Evolutionary conservation across 768 basidiomycete genomes (phyloP).

Genomic region (Podaxis sp.): DNA sequence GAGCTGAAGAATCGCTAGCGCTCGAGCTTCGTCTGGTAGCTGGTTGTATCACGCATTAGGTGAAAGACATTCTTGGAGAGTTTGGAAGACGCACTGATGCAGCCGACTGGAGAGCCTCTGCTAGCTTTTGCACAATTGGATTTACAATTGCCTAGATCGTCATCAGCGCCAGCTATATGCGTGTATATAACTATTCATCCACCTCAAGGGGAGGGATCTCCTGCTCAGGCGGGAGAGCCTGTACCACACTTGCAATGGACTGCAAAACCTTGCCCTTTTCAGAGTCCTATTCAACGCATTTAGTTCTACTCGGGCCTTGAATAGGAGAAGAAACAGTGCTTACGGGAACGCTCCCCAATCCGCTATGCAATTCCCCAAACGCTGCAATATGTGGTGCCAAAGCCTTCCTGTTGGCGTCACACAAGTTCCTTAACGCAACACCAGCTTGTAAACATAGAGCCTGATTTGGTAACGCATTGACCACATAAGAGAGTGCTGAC

Average conservation of each 20-base stretch:
- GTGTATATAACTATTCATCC: slow-evolving; percentile 16
- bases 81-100: slow-evolving; percentile 40
- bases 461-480: slow-evolving; percentile 66
- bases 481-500: slow-evolving; percentile 67
- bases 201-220: slow-evolving; percentile 80
- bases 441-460: slow-evolving; percentile 71
- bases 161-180: neutral
- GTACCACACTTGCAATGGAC: slow-evolving; percentile 90
- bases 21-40: slow-evolving; percentile 74
- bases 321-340: slow-evolving; percentile 23
- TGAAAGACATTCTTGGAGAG: neutral
- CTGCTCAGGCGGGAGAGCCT: slow-evolving; percentile 79
- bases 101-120: slow-evolving; percentile 57
- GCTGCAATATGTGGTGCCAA: slow-evolving; percentile 82
- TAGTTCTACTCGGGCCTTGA: neutral
- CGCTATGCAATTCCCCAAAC: slow-evolving; percentile 82
- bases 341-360: slow-evolving; percentile 73
- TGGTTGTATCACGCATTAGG: slow-evolving; percentile 25
- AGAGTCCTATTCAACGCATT: slow-evolving; percentile 50
- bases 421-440: slow-evolving; percentile 79
- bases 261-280: slow-evolving; percentile 91
- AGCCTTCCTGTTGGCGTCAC: slow-evolving; percentile 85
- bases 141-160: slow-evolving; percentile 63
- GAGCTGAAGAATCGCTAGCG: slow-evolving; percentile 66
- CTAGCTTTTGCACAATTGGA: slow-evolving; percentile 72